Base-by-base conservation (phyloP, 805 yeast species). In the Suhomyces vadensis region DNA sequence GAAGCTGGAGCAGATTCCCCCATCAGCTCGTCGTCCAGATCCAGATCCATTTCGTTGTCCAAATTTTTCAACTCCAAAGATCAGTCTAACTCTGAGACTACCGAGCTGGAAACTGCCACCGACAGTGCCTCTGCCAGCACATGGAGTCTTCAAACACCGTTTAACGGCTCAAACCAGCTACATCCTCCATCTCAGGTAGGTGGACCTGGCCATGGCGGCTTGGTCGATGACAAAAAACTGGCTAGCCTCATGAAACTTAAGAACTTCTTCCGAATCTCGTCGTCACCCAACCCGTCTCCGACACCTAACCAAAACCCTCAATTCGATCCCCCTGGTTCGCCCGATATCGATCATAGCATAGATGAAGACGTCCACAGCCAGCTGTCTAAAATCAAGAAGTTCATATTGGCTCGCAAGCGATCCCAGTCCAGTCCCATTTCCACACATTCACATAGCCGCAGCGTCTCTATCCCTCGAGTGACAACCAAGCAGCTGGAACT, bases 211-310 rank as follows among this genome's bases (percentile, higher is more conserved):
- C n/a, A n/a, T n/a, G 9, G 25, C 9, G 31, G 31, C 17, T 9
- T 44, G 42, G 53, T 42, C 43, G 50, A 50, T 17, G 35, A 37
- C 37, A 52, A 47, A 35, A 51, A 48, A 33, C 58, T 48, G 37
- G 54, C 58, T n/a, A 50, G 65, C 25, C 51, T 64, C 46, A 51
- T 53, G 21, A 65, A 59, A 43, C 52, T 67, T 26, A 61, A 61
- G 44, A 59, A 53, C 33, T 47, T 66, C 17, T 64, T 66, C 52
- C 59, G 57, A 22, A 46, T 63, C 22, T 40, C 52, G 21, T 31
- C 52, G 31, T 26, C 40, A 2, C 37, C 40, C 5, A 13, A 25
- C 13, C 31, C 22, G 19, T 21, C 42, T 10, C 38, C 39, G 2
- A 10, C 31, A 5, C 22, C 31, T 4, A 33, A 20, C n/a, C 36